phyloP scores from a whole-genome alignment of 768 basidiomycete species.

The Collybia sordida region DNA sequence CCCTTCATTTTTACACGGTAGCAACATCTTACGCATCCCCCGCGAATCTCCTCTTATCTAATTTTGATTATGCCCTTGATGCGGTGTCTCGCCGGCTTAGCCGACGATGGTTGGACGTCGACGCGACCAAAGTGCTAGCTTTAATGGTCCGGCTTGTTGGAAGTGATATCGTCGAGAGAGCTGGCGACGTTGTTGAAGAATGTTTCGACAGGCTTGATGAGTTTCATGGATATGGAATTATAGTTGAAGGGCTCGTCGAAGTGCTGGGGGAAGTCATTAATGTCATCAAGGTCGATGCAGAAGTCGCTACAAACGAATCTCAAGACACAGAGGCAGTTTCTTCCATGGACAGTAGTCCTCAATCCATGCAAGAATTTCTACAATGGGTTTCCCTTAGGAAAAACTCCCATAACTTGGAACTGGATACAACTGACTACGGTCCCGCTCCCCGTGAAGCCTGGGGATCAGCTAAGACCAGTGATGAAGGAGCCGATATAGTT shows the following conservation, averaged over 20 bases:
- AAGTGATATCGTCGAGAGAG: slow-evolving; percentile 80
- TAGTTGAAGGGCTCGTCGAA: slow-evolving; percentile 86
- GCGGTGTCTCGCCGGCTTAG: slow-evolving; percentile 83
- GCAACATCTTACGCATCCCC: slow-evolving; percentile 86
- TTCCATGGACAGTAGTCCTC: neutral
- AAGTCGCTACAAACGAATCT: slow-evolving; percentile 16
- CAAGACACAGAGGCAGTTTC: slow-evolving; percentile 8
- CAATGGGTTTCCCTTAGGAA: slow-evolving; percentile 63
- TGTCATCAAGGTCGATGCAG: slow-evolving; percentile 63
- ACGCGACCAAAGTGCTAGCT: slow-evolving; percentile 86
- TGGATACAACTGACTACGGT: slow-evolving; percentile 52
- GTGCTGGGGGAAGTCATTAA: slow-evolving; percentile 85
- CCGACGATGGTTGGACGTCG: slow-evolving; percentile 77
- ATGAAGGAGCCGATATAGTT: slow-evolving; percentile 17
- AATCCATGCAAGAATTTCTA: slow-evolving; percentile 51
- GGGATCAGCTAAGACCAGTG: slow-evolving; percentile 34
- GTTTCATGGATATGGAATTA: slow-evolving; percentile 86
- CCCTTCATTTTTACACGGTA: slow-evolving; percentile 70
- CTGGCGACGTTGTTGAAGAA: slow-evolving; percentile 94
- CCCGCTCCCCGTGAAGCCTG: slow-evolving; percentile 60
- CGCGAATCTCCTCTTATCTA: slow-evolving; percentile 84
- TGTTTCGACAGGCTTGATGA: slow-evolving; percentile 97
- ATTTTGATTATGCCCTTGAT: slow-evolving; percentile 96
- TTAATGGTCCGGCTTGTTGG: slow-evolving; percentile 88
- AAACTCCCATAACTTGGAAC: slow-evolving; percentile 27